A percentile compares a stretch with the other conserved stretches of the same genome.
phyloP scores from a whole-genome alignment of 2,329 filamentous ascomycete genomes.

The Talaromyces sp. region DNA sequence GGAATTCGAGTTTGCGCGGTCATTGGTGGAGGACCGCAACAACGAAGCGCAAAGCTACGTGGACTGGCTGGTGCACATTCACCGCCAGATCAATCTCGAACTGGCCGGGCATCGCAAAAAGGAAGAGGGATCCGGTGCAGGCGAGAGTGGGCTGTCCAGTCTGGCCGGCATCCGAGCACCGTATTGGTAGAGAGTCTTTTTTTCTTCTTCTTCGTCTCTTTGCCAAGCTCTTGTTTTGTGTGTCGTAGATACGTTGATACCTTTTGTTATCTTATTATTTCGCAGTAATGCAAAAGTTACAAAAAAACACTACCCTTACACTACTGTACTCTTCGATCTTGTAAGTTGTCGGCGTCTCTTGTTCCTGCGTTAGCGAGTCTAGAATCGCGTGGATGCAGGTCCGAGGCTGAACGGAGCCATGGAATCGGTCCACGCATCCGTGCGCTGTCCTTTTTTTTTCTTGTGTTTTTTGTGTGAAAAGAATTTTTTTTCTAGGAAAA shows the following conservation, averaged over 20 bases:
- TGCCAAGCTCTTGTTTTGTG: not conserved
- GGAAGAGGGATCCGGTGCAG: constrained; percentile 33
- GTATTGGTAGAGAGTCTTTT: constrained; percentile 41
- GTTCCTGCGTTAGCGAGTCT: not conserved
- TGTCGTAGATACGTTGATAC: not conserved
- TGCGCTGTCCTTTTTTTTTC: not conserved
- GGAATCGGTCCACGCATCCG: not conserved
- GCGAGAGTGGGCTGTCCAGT: constrained; percentile 38
- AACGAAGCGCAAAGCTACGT: constrained; percentile 98
- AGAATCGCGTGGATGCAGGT: not conserved
- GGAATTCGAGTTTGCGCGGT: constrained; percentile 90
- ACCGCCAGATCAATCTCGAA: constrained; percentile 89
- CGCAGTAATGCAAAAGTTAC: not conserved
- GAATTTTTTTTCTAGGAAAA: not conserved
- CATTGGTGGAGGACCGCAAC: constrained; percentile 90
- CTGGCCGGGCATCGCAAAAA: constrained; percentile 47
- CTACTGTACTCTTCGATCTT: not conserved
- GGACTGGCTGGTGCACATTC: constrained; percentile 94
- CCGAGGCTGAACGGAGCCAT: not conserved
- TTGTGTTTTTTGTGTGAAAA: not conserved
- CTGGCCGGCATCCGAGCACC: constrained; percentile 41
- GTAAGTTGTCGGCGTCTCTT: not conserved
- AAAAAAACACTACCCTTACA: not conserved
- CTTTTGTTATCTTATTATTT: not conserved
- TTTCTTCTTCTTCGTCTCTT: not conserved